Conservation (phyloP, 305 asterid species). For the Fraxinus nigra region DNA sequence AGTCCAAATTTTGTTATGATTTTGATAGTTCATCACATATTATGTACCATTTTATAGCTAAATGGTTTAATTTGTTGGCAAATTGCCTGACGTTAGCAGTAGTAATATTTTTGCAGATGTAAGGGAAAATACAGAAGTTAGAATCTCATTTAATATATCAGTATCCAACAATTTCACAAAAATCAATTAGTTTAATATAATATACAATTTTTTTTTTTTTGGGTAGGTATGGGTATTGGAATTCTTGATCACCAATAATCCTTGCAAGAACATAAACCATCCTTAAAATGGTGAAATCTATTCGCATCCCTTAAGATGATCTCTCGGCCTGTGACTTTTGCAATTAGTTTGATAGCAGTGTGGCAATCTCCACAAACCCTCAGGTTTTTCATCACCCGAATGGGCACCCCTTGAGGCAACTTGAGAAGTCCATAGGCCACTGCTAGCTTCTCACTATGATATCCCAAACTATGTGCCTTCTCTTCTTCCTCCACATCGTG, state of each 20-base stretch:
- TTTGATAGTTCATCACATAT: neutral
- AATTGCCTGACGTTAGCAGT: neutral
- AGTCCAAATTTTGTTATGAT: neutral
- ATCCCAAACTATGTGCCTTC: slow-evolving; percentile 49
- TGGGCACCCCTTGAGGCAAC: slow-evolving; percentile 53
- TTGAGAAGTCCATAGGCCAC: slow-evolving; percentile 62
- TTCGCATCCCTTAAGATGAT: slow-evolving; percentile 64
- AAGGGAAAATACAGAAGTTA: neutral
- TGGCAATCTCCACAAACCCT: slow-evolving; percentile 77
- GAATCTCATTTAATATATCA: neutral
- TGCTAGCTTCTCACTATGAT: slow-evolving; percentile 71
- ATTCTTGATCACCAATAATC: slow-evolving; percentile 63
- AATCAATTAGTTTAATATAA: neutral
- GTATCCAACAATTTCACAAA: neutral
- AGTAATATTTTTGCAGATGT: neutral
- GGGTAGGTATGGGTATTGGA: neutral
- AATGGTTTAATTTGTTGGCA: neutral
- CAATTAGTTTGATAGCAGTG: slow-evolving; percentile 53
- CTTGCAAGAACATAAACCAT: slow-evolving; percentile 58
- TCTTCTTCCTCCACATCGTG: slow-evolving; percentile 79
- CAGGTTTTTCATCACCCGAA: slow-evolving; percentile 74
- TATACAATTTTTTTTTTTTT: neutral
- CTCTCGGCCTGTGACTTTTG: slow-evolving; percentile 45
- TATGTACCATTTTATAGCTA: neutral
- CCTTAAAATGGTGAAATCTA: slow-evolving; percentile 64